These are phyloP conservation scores for Crithidia mellificae DNA, from an alignment of 208 protist species.

Conservation along the genomic window DNA sequence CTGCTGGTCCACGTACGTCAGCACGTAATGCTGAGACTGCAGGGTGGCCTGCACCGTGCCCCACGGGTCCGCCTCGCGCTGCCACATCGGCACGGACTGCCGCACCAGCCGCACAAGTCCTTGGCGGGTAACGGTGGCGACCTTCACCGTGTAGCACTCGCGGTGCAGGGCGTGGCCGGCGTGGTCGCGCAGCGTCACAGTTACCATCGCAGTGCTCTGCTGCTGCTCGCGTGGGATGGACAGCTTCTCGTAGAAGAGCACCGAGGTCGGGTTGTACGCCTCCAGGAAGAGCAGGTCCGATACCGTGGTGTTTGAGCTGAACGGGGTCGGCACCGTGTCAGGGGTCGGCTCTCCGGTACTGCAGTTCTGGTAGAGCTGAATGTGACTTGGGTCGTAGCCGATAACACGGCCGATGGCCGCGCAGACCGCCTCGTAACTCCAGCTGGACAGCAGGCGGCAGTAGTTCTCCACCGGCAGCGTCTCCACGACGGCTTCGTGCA, in stretches of 20 bases:
- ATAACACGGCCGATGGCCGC: slow-evolving; percentile 39
- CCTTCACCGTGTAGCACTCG: slow-evolving; percentile 36
- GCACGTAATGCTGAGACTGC: slow-evolving; percentile 36
- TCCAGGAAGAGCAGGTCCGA: slow-evolving; percentile 38
- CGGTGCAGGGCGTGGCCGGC: slow-evolving; percentile 52
- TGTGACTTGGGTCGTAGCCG: slow-evolving; percentile 42
- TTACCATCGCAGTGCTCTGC: slow-evolving; percentile 25
- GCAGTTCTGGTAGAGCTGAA: slow-evolving; percentile 58
- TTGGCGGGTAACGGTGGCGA: slow-evolving; percentile 23
- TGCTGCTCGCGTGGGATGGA: slow-evolving; percentile 30
- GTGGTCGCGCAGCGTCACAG: slow-evolving; percentile 49
- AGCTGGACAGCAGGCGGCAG: slow-evolving; percentile 40
- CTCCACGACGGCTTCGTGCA: slow-evolving; percentile 30
- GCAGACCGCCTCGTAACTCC: slow-evolving; percentile 59
- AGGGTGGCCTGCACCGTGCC: slow-evolving; percentile 37
- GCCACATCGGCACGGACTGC: slow-evolving; percentile 36
- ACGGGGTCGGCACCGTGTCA: slow-evolving; percentile 13
- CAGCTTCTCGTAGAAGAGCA: slow-evolving; percentile 50
- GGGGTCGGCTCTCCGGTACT: slow-evolving; percentile 27
- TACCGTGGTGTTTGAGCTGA: slow-evolving; percentile 27
- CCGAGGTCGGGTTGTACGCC: slow-evolving; percentile 25
- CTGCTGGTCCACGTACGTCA: slow-evolving; percentile 39
- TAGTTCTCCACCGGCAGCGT: slow-evolving; percentile 26
- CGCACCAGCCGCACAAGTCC: slow-evolving; percentile 35
- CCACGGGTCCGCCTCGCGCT: slow-evolving; percentile 44